Base-by-base conservation (phyloP, 441 rosid genomes). In the Populus tomentosa region DNA sequence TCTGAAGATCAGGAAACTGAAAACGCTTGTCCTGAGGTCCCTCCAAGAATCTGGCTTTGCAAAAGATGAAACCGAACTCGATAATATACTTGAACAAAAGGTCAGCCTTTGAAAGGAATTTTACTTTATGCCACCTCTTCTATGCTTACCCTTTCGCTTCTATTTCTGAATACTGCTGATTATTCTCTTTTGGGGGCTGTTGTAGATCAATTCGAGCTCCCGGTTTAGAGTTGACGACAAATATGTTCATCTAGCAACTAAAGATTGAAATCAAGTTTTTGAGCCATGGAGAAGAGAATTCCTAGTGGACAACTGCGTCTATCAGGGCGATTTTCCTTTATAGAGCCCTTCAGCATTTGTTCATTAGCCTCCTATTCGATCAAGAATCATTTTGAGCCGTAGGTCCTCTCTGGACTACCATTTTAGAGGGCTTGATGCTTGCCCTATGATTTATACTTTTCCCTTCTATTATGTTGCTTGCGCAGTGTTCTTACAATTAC, bases 1-100 rank as follows among this genome's bases (percentile, higher is more conserved):
- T 76, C 75, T 95, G 85, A 95, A 88, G 91, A 85, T 88, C 89
- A 89, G 82, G 82, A 93, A 92, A 82, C 81, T 95, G 84, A 86
- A 84, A 86, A 95, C 85, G 77, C 84, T 79, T 21, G 89, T 91
- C n/a, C 70, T 89, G 26, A 78, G 86, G 75, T 84, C 92, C 67
- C 80, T 90, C 23, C 81, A 77, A 74, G 93, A 89, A 67, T 87
- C 89, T 16, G 92, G 91, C 26, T 5, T 79, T 14, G 76, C 81
- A 71, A 81, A 69, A 75, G 90, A 88, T 64, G 85, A 90, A 72
- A 69, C 85, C 67, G 82, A 83, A 33, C 80, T 93, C 32, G 66
- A 63, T 71, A 79, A 72, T 7, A 84, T 80, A 30, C 78, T 93
- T 78, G 90, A 88, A 82, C 89, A 81, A 35, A 92, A 92, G 98